phyloP scores from a whole-genome alignment of 352 stramenopile species.

The Phytopythium delawarense region DNA sequence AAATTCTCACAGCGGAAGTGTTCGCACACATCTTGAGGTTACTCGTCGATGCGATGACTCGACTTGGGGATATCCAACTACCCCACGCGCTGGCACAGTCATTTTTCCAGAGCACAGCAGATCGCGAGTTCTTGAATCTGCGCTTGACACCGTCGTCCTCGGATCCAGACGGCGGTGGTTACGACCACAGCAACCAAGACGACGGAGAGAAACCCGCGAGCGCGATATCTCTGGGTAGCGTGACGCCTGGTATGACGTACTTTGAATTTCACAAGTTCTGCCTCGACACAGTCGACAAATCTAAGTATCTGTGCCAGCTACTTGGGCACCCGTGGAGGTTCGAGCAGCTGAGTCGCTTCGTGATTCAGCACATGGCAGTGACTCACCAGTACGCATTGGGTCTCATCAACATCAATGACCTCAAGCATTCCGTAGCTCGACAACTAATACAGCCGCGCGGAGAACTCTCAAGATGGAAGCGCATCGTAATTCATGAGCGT shows the following conservation, averaged over 20 bases:
- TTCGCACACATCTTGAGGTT: conserved; percentile 49
- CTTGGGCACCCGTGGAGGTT: conserved; percentile 69
- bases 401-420: conserved; percentile 83
- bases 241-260: conserved; percentile 55
- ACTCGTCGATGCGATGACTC: conserved; percentile 44
- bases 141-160: conserved; percentile 16
- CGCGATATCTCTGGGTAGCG: not conserved
- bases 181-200: not conserved
- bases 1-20: conserved; percentile 33
- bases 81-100: conserved; percentile 30
- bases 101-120: conserved; percentile 36
- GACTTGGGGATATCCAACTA: conserved; percentile 53
- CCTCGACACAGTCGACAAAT: conserved; percentile 39
- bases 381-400: conserved; percentile 87
- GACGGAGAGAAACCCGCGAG: not conserved
- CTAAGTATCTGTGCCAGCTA: conserved; percentile 65
- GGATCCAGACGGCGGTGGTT: conserved; percentile 1
- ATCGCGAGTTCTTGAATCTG: conserved; percentile 65
- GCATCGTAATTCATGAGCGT: conserved; percentile 80
- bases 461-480: conserved; percentile 61
- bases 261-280: conserved; percentile 79
- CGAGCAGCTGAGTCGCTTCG: conserved; percentile 75
- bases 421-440: conserved; percentile 77
- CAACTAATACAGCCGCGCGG: conserved; percentile 44
- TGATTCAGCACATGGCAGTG: conserved; percentile 82